phyloP scores from a whole-genome alignment of 805 yeast species.

The Soucietia sequanensis region DNA sequence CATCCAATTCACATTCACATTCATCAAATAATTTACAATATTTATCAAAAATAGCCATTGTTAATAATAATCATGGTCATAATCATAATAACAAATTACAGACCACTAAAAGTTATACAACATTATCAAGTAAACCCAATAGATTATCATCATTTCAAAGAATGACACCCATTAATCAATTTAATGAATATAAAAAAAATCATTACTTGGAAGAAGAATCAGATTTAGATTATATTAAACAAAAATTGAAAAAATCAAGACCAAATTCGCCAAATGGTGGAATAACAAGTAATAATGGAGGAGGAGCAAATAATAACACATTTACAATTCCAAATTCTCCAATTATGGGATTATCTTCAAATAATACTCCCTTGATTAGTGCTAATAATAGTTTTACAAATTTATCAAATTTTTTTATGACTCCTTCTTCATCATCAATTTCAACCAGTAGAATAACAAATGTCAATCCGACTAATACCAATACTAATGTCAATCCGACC shows the following conservation, averaged over 20 bases:
- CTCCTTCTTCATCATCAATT: slow-evolving; percentile 16
- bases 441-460: slow-evolving; percentile 3
- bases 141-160: slow-evolving; percentile 53
- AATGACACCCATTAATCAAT: slow-evolving; percentile 54
- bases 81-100: no score
- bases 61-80: slow-evolving; percentile 8
- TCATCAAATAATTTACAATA: slow-evolving; percentile 19
- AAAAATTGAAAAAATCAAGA: slow-evolving; percentile 45
- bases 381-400: slow-evolving; percentile 43
- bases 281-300: no score
- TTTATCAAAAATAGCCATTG: slow-evolving; percentile 21
- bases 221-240: slow-evolving; percentile 47
- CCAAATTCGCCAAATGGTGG: slow-evolving; percentile 46
- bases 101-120: slow-evolving; percentile 15
- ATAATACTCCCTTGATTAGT: slow-evolving; percentile 41
- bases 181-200: background rate
- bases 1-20: slow-evolving; percentile 1
- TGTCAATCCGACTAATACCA: slow-evolving; percentile 6
- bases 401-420: slow-evolving; percentile 34
- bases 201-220: slow-evolving; percentile 41
- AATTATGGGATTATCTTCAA: slow-evolving; percentile 36
- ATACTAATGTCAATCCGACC: slow-evolving; percentile 6
- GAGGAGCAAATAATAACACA: slow-evolving; percentile 21
- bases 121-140: slow-evolving; percentile 18
- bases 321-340: slow-evolving; percentile 47